These are phyloP conservation scores for Sisymbrium altissimum DNA, from an alignment of 345 rosid species.

Conservation along the genomic window DNA sequence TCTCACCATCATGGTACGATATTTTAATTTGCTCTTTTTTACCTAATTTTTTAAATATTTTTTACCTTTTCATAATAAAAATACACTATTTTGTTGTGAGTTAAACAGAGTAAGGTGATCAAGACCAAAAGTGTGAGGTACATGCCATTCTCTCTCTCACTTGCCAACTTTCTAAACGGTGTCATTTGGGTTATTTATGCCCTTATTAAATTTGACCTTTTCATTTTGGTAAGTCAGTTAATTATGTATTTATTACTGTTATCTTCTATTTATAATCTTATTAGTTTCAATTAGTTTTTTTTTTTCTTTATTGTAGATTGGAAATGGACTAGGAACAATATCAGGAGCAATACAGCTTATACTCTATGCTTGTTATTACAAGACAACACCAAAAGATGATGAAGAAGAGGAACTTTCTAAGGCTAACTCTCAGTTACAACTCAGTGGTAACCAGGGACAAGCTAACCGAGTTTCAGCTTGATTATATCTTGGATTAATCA, in stretches of 20 bases:
- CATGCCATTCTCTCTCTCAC: constrained; percentile 55
- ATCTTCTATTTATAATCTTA: neutral
- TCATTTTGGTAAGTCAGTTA: constrained; percentile 38
- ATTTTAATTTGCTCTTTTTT: neutral
- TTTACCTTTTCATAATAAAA: no score
- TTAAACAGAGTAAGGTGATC: constrained; percentile 43
- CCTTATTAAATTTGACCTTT: constrained; percentile 44
- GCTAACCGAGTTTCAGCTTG: constrained; percentile 25
- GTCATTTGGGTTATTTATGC: constrained; percentile 46
- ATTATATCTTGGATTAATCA: neutral
- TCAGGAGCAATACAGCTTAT: constrained; percentile 47
- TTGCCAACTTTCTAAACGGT: constrained; percentile 46
- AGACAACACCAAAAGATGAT: constrained; percentile 36
- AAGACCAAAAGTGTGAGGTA: constrained; percentile 53
- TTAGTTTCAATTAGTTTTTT: neutral
- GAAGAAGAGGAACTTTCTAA: constrained; percentile 18
- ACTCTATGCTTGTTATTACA: constrained; percentile 49
- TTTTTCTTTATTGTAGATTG: constrained; percentile 31
- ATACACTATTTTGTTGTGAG: neutral
- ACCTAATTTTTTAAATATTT: neutral
- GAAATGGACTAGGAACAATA: constrained; percentile 62
- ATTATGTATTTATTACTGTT: neutral
- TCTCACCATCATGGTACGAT: constrained; percentile 52
- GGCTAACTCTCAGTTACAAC: constrained; percentile 27
- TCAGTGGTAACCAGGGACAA: constrained; percentile 26